Evolutionary conservation across 371 early-diverging fungal genomes (phyloP).

Genomic region (Actinomortierella ambigua): DNA sequence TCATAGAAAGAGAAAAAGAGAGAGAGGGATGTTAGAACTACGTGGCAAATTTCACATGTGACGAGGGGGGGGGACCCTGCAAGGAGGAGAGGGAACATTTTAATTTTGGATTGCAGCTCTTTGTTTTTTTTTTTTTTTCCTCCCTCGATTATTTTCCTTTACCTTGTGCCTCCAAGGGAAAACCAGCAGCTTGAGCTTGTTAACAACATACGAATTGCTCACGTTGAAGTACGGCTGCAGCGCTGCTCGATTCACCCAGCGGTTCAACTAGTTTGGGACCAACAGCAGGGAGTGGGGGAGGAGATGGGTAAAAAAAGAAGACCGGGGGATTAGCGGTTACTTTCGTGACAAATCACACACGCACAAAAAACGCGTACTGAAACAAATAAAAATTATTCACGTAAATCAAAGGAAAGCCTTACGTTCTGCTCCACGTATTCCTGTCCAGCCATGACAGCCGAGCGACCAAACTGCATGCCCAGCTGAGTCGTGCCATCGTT

Average conservation of each 20-base stretch:
- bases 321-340: no score
- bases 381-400: neutral
- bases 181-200: slow-evolving; percentile 86
- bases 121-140: slow-evolving; percentile 64
- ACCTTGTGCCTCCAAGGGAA: slow-evolving; percentile 95
- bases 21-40: no score
- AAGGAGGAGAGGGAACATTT: slow-evolving; percentile 80
- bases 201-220: slow-evolving; percentile 90
- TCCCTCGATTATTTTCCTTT: slow-evolving; percentile 65
- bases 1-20: neutral
- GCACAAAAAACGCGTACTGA: slow-evolving; percentile 1
- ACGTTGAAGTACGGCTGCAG: slow-evolving; percentile 97
- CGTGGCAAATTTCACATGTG: neutral
- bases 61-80: slow-evolving; percentile 44
- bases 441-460: slow-evolving; percentile 87
- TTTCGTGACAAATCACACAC: neutral
- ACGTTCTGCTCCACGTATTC: slow-evolving; percentile 94
- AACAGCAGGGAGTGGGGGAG: slow-evolving; percentile 2
- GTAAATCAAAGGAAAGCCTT: slow-evolving; percentile 26
- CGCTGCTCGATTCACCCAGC: slow-evolving; percentile 84
- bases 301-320: slow-evolving; percentile 1
- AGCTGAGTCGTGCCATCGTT: slow-evolving; percentile 90
- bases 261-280: slow-evolving; percentile 64
- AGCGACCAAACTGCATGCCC: slow-evolving; percentile 94
- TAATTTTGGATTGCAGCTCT: slow-evolving; percentile 46